These are phyloP conservation scores for Candida mattraensis DNA, from an alignment of 805 yeast species.

Conservation along the genomic window DNA sequence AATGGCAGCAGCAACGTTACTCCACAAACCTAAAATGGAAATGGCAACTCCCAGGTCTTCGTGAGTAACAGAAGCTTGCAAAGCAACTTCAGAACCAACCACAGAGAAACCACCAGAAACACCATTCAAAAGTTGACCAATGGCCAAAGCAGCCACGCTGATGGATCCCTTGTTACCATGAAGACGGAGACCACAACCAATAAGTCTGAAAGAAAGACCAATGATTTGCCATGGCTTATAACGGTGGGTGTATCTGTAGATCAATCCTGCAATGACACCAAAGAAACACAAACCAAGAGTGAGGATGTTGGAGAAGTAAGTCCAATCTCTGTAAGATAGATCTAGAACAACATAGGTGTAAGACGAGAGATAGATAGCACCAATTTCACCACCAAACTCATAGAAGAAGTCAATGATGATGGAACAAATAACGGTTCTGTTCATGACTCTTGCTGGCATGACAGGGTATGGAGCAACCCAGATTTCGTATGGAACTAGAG, in stretches of 20 bases:
- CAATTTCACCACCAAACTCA: slow-evolving; percentile 6
- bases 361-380: slow-evolving; percentile 34
- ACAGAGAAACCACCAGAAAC: slow-evolving; percentile 36
- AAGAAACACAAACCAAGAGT: slow-evolving; percentile 39
- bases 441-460: slow-evolving; percentile 38
- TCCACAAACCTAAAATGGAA: slow-evolving; percentile 33
- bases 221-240: slow-evolving; percentile 37
- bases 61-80: slow-evolving; percentile 43
- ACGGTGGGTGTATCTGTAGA: slow-evolving; percentile 37
- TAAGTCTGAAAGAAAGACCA: slow-evolving; percentile 36
- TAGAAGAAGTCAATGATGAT: slow-evolving; percentile 30
- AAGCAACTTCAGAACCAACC: slow-evolving; percentile 37
- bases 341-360: slow-evolving; percentile 34
- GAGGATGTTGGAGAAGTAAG: slow-evolving; percentile 38
- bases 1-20: slow-evolving; percentile 36
- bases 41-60: slow-evolving; percentile 26
- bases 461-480: slow-evolving; percentile 37
- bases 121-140: slow-evolving; percentile 32
- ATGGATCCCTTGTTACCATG: slow-evolving; percentile 25
- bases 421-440: slow-evolving; percentile 39
- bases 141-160: slow-evolving; percentile 34
- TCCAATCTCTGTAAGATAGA: slow-evolving; percentile 36
- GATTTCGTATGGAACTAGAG: slow-evolving; percentile 33
- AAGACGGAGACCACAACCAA: slow-evolving; percentile 24
- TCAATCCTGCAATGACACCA: slow-evolving; percentile 38